Percentiles rank a stretch among this genome's conserved stretches.
Conservation (phyloP, 1,284 basidiomycete species). For the Fomitiporia mediterranea region DNA sequence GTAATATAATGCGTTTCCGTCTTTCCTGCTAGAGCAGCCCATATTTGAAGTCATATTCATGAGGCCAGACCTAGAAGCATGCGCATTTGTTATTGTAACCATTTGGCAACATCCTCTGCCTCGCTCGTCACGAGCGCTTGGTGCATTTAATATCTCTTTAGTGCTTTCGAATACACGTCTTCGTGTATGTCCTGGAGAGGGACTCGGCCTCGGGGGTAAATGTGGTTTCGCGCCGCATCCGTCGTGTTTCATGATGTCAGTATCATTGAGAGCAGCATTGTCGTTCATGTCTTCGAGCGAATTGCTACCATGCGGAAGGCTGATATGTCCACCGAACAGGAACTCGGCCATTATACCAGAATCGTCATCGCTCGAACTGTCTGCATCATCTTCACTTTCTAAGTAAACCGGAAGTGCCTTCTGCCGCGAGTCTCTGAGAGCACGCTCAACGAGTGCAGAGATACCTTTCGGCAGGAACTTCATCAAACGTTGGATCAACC, state of each 20-base stretch:
- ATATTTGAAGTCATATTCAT: neutral
- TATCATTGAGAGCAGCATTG: too few species aligned
- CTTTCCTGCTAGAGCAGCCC: neutral
- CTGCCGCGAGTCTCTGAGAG: slow-evolving; percentile 5
- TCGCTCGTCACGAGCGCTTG: neutral
- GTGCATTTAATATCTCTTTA: neutral
- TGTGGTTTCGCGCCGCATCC: too few species aligned
- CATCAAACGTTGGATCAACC: slow-evolving; percentile 2
- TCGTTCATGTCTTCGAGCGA: neutral
- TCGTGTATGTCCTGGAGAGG: neutral
- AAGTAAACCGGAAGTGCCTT: neutral
- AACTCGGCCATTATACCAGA: slow-evolving; percentile 14
- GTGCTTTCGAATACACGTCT: neutral
- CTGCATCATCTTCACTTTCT: slow-evolving; percentile 9
- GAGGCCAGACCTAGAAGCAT: neutral
- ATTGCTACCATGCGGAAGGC: neutral
- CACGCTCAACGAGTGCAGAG: slow-evolving; percentile 10
- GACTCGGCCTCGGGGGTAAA: neutral
- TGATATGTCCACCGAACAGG: slow-evolving; percentile 14
- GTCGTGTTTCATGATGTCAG: too few species aligned
- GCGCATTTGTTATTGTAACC: neutral
- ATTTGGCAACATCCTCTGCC: too few species aligned
- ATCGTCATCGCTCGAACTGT: slow-evolving; percentile 17
- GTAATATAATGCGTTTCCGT: neutral
- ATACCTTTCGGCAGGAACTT: slow-evolving; percentile 15